phyloP scores from a whole-genome alignment of 108 stramenopile species.

The Cafeteria roenbergensis region DNA sequence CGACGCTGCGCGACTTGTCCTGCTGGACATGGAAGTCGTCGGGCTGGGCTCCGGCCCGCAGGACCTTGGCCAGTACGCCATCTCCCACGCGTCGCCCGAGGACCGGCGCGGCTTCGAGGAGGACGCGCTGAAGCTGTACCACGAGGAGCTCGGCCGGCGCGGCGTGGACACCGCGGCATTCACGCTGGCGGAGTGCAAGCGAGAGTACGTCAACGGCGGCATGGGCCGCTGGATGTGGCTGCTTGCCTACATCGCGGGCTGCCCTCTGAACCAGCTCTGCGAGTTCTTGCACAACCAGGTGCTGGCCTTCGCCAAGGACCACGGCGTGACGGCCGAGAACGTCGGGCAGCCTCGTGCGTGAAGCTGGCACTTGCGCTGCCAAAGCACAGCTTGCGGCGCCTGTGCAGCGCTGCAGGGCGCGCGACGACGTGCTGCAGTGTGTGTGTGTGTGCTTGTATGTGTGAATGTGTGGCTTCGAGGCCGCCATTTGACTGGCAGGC shows the following conservation, averaged over 20 bases:
- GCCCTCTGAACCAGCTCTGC: background rate
- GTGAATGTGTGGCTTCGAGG: too few relatives aligned
- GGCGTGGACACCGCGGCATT: background rate
- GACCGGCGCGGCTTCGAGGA: constrained; percentile 5
- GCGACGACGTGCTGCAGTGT: too few relatives aligned
- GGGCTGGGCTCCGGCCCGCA: constrained; percentile 21
- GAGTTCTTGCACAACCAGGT: background rate
- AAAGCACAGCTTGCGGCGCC: too few relatives aligned
- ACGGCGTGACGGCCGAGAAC: background rate
- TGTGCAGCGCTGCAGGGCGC: too few relatives aligned
- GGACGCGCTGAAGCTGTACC: background rate
- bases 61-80: constrained; percentile 22
- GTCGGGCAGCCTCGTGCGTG: background rate
- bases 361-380: too few relatives aligned
- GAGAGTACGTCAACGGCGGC: constrained; percentile 3
- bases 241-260: background rate
- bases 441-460: too few relatives aligned
- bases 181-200: background rate
- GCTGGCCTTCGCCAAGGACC: background rate
- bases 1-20: background rate
- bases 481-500: too few relatives aligned
- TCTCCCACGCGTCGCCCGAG: constrained; percentile 16
- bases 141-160: background rate
- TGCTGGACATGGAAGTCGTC: constrained; percentile 17
- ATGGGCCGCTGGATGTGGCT: constrained; percentile 7